phyloP scores from a whole-genome alignment of 2,329 filamentous ascomycete genomes.

The Pseudogymnoascus sp. region DNA sequence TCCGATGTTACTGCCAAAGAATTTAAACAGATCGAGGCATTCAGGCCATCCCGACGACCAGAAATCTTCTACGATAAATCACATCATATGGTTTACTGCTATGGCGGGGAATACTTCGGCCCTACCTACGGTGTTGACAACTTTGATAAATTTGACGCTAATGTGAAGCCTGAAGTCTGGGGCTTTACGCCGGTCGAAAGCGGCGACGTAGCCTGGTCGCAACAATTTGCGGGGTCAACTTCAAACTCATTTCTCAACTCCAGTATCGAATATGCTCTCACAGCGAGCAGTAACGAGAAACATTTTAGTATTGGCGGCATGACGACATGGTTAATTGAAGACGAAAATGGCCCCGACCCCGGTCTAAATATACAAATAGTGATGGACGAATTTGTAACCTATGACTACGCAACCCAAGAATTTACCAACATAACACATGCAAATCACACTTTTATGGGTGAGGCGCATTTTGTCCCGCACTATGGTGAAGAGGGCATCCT shows the following conservation, averaged over 20 bases:
- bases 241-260: constrained; percentile 6
- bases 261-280: neutral
- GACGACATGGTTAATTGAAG: neutral
- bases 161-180: constrained; percentile 10
- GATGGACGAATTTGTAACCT: constrained; percentile 11
- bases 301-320: constrained; percentile 9
- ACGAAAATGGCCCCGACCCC: too few relatives aligned
- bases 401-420: constrained; percentile 9
- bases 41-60: constrained; percentile 5
- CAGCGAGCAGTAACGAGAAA: neutral
- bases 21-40: neutral
- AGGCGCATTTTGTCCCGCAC: constrained; percentile 11
- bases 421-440: constrained; percentile 11
- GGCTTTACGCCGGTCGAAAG: constrained; percentile 10
- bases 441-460: constrained; percentile 6
- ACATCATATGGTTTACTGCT: constrained; percentile 12
- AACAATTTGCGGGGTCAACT: constrained; percentile 7
- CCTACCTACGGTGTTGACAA: neutral
- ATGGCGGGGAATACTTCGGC: constrained; percentile 10
- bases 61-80: constrained; percentile 13
- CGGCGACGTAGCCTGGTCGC: constrained; percentile 10
- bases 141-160: neutral
- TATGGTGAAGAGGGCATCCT: constrained; percentile 15
- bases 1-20: neutral
- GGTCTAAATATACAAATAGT: neutral